Percentiles rank a stretch among this genome's conserved stretches.
phyloP scores from a whole-genome alignment of 108 stramenopile genomes.

The Asterionellopsis glacialis region DNA sequence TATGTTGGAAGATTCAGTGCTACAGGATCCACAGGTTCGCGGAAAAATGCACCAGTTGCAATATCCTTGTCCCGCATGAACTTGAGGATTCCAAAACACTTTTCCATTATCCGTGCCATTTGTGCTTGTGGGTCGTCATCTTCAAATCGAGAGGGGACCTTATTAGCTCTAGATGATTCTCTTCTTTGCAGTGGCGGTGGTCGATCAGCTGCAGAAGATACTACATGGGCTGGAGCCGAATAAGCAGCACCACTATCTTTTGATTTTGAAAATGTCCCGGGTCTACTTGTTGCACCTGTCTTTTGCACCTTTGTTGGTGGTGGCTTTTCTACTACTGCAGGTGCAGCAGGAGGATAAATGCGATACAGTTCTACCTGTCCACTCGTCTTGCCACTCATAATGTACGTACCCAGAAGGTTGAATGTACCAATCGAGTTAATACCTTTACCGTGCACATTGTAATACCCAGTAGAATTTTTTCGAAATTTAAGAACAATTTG shows the following conservation, averaged over 20 bases:
- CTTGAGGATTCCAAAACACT: conserved; percentile 59
- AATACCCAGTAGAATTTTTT: conserved; percentile 65
- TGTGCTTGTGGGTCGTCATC: conserved; percentile 79
- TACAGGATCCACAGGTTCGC: conserved; percentile 91
- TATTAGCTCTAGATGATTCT: conserved; percentile 67
- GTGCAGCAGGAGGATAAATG: conserved; percentile 47
- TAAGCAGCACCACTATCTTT: conserved; percentile 15
- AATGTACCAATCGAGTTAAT: conserved; percentile 69
- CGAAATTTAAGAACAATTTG: conserved; percentile 76
- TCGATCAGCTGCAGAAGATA: conserved; percentile 11
- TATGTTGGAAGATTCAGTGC: conserved; percentile 92
- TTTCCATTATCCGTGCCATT: conserved; percentile 58
- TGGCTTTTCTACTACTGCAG: conserved; percentile 11
- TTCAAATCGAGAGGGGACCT: conserved; percentile 69
- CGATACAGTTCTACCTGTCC: conserved; percentile 79
- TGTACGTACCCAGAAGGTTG: conserved; percentile 56
- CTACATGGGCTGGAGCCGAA: conserved; percentile 6
- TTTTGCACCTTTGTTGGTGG: conserved; percentile 33
- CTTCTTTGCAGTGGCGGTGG: conserved; percentile 33
- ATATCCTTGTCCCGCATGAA: conserved; percentile 61
- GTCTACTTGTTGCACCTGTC: not conserved
- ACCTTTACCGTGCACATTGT: conserved; percentile 81
- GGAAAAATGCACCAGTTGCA: conserved; percentile 60
- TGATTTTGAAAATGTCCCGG: not conserved
- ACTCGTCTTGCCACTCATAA: conserved; percentile 54